These are phyloP conservation scores for Claviceps sp. DNA, from an alignment of 2,329 filamentous ascomycete genomes.

Conservation along the genomic window DNA sequence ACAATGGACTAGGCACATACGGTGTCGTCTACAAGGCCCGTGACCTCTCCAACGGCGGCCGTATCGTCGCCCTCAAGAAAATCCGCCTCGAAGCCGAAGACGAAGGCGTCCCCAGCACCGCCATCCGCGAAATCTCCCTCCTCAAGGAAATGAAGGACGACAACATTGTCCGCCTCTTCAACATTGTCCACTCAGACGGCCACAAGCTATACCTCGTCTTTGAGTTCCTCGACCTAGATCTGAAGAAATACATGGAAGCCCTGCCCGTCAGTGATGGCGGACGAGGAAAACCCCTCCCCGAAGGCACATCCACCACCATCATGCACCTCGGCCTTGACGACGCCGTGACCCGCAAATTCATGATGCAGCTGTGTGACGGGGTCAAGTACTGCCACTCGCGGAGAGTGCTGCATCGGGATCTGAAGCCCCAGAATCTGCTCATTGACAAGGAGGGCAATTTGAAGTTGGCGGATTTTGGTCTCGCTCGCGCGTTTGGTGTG, in stretches of 20 bases:
- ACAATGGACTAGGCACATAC: slow-evolving; percentile 58
- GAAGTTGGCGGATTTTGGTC: slow-evolving; percentile 81
- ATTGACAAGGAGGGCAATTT: slow-evolving; percentile 79
- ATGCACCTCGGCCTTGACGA: slow-evolving; percentile 60
- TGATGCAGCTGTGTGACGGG: slow-evolving; percentile 74
- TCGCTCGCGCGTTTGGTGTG: slow-evolving; percentile 82
- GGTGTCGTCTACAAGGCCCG: slow-evolving; percentile 91
- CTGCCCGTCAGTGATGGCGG: slow-evolving; percentile 74
- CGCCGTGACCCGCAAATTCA: slow-evolving; percentile 83
- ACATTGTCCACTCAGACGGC: slow-evolving; percentile 89
- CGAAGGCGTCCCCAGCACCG: slow-evolving; percentile 83
- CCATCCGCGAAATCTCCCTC: slow-evolving; percentile 86
- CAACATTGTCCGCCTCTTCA: slow-evolving; percentile 76
- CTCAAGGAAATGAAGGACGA: slow-evolving; percentile 90
- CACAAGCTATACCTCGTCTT: slow-evolving; percentile 92
- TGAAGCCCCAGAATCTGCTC: slow-evolving; percentile 83
- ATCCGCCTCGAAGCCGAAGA: slow-evolving; percentile 91
- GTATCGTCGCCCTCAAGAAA: slow-evolving; percentile 89
- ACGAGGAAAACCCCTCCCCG: slow-evolving; percentile 71
- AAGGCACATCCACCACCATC: slow-evolving; percentile 53
- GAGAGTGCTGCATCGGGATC: slow-evolving; percentile 72
- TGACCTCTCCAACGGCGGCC: slow-evolving; percentile 67
- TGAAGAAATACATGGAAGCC: slow-evolving; percentile 95
- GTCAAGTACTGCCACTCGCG: slow-evolving; percentile 82
- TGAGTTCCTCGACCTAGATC: slow-evolving; percentile 79